phyloP scores from a whole-genome alignment of 2,329 filamentous ascomycete genomes.

The Scytalidium sp. region DNA sequence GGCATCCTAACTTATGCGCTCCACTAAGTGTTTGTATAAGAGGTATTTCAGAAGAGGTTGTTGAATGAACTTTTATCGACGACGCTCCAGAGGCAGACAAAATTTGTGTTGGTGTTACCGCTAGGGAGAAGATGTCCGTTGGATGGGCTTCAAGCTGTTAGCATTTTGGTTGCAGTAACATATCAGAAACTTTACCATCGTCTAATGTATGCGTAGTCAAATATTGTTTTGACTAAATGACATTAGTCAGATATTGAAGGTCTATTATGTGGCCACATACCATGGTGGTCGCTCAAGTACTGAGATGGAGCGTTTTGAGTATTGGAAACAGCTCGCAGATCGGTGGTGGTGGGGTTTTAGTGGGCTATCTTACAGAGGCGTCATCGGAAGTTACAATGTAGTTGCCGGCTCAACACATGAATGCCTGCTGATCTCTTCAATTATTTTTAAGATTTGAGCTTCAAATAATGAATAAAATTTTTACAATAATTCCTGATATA shows the following conservation, averaged over 20 bases:
- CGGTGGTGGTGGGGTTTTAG: not conserved
- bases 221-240: conserved; percentile 91
- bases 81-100: conserved; percentile 85
- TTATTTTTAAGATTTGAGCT: too few relatives aligned
- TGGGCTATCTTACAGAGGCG: not conserved
- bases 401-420: too few relatives aligned
- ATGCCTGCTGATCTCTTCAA: too few relatives aligned
- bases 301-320: conserved; percentile 14
- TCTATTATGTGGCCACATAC: conserved; percentile 10
- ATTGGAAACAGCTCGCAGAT: not conserved
- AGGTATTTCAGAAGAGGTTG: conserved; percentile 67
- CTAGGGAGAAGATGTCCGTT: conserved; percentile 81
- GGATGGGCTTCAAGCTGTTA: conserved; percentile 62
- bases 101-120: conserved; percentile 69
- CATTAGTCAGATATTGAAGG: conserved; percentile 11
- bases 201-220: conserved; percentile 89
- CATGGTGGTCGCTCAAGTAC: conserved; percentile 24
- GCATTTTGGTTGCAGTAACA: conserved; percentile 10
- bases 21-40: conserved; percentile 75
- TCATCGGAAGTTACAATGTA: not conserved
- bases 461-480: not conserved
- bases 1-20: conserved; percentile 85
- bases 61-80: conserved; percentile 76
- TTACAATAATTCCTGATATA: not conserved
- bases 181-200: conserved; percentile 58